Evolutionary conservation across 139 green algal species (phyloP), one percentile per base, ranked within the genome.

Genomic region (Coelastrella sp.): DNA sequence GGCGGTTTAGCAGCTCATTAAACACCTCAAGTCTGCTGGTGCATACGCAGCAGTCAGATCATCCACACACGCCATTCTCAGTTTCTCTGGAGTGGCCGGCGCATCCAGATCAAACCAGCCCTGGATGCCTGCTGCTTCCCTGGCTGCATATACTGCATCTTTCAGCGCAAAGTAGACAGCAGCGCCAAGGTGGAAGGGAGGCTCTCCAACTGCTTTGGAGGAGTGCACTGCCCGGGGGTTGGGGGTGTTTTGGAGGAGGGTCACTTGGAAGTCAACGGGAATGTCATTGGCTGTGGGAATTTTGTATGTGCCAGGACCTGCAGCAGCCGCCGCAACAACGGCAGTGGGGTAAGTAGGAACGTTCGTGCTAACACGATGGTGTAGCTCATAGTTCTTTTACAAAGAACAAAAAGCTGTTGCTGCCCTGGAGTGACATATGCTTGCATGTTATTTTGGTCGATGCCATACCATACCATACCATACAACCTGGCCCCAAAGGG

Each of bases 271-370:
- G 93, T 99, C 97, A 0, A 98, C 58, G 0, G 98, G 98, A 78
- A 99, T 98, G 96, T 99, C 98, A 85, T 99, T 99, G 75, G 95
- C 97, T 65, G 95, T 97, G 60, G 98, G 98, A 84, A 99, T 99
- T 93, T 99, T 99, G 95, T 99, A 99, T 1, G 96, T 96, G 14
- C 97, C 96, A n/a, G 65, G n/a, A 59, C 14, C 63, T 73, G 11
- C 6, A 7, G 27, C 14, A 35, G 57, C 10, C 20, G 60, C 61
- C 58, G 22, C 10, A 25, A 58, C 11, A 14, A 72, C 63, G 5
- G 63, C 12, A 72, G 63, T 72, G 63, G 63, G 15, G 63, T 49
- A 5, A 49, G 35, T 49, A 49, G 35, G 1, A 49, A 49, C 35
- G 35, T 49, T 49, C 35, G 35, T 49, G 35, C 35, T 49, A 49